A percentile compares a stretch with the other conserved stretches of the same genome.
Conservation (phyloP, 805 yeast species). For the Candida orba region DNA sequence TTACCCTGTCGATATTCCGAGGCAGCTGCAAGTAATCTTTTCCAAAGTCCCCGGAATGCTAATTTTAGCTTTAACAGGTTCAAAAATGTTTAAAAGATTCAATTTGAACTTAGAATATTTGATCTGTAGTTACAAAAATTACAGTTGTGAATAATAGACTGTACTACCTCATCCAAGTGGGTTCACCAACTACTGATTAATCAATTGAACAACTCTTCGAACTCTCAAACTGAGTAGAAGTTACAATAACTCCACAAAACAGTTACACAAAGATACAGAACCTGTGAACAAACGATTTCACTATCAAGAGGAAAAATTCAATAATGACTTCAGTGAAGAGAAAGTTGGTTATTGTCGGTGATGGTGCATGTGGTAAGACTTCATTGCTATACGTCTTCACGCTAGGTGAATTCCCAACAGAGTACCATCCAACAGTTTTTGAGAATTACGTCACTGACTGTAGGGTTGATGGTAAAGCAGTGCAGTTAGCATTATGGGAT, state of each 20-base stretch:
- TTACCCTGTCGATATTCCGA: too few relatives aligned
- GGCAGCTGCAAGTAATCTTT: too few relatives aligned
- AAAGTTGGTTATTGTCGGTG: slow-evolving; percentile 87
- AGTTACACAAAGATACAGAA: too few relatives aligned
- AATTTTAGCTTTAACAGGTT: slow-evolving; percentile 1
- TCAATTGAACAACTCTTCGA: too few relatives aligned
- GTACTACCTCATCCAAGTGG: too few relatives aligned
- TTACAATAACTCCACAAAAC: too few relatives aligned
- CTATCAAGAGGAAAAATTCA: neutral
- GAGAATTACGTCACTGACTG: slow-evolving; percentile 94
- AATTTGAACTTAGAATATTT: too few relatives aligned
- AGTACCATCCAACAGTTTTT: slow-evolving; percentile 89
- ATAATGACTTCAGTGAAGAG: slow-evolving; percentile 38
- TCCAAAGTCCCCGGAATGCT: neutral
- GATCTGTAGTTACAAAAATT: too few relatives aligned
- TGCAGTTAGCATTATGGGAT: slow-evolving; percentile 86
- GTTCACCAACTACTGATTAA: too few relatives aligned
- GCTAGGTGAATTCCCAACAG: slow-evolving; percentile 86
- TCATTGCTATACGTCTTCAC: slow-evolving; percentile 88
- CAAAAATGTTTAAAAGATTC: neutral
- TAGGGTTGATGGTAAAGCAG: slow-evolving; percentile 88
- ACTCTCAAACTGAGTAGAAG: too few relatives aligned
- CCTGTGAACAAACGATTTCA: neutral
- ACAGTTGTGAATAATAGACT: too few relatives aligned
- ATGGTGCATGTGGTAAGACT: slow-evolving; percentile 94